A percentile compares a stretch with the other conserved stretches of the same genome.
These are phyloP conservation scores for Pseudonitzschia multistriata DNA, from an alignment of 108 stramenopile genomes.

Conservation along the genomic window DNA sequence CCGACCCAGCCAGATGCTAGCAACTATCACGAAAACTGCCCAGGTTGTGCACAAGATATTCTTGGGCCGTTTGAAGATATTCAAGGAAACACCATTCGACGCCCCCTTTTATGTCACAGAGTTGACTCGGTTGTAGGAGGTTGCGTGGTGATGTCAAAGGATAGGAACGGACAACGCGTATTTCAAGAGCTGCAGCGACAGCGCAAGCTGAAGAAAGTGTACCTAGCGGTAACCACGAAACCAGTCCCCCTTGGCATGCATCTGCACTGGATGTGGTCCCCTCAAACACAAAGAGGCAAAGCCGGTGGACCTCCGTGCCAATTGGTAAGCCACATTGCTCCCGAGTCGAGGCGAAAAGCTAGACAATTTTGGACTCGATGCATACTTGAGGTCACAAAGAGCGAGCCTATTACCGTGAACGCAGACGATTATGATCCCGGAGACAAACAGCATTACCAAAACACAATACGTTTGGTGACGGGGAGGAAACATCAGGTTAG, in stretches of 20 bases:
- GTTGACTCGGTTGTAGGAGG: conserved; percentile 87
- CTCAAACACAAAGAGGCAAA: conserved; percentile 58
- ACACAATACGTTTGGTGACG: conserved; percentile 82
- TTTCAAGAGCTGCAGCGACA: conserved; percentile 76
- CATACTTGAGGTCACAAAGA: conserved; percentile 79
- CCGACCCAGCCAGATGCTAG: conserved; percentile 88
- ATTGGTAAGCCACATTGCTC: conserved; percentile 65
- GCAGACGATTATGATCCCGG: conserved; percentile 64
- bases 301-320: conserved; percentile 84
- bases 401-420: conserved; percentile 67
- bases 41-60: conserved; percentile 70
- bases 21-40: conserved; percentile 84
- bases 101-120: conserved; percentile 83
- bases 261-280: conserved; percentile 88
- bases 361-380: conserved; percentile 83
- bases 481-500: conserved; percentile 89
- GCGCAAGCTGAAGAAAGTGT: conserved; percentile 82
- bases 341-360: conserved; percentile 70
- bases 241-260: conserved; percentile 88
- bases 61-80: conserved; percentile 82
- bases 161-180: conserved; percentile 79
- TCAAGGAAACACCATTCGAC: conserved; percentile 45
- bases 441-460: conserved; percentile 70
- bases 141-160: conserved; percentile 86
- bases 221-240: conserved; percentile 73